Percentiles rank a stretch among this genome's conserved stretches.
These are phyloP conservation scores for Tolypocladium ophioglossoides DNA, from an alignment of 2,329 filamentous ascomycete genomes.

Conservation along the genomic window DNA sequence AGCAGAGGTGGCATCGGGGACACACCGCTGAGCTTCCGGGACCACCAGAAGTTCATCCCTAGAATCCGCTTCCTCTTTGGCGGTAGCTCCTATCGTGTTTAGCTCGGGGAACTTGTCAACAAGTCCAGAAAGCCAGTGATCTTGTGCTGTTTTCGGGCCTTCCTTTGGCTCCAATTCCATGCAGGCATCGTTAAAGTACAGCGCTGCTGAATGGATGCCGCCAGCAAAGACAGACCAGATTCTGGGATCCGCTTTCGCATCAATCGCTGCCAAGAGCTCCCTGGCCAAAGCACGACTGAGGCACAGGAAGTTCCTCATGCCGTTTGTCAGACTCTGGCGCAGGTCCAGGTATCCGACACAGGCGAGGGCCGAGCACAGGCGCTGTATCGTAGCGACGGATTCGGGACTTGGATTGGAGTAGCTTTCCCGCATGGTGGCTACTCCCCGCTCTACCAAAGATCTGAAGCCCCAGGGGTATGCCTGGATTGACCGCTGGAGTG, in stretches of 20 bases:
- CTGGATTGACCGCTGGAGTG: slow-evolving; percentile 27
- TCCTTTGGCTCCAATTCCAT: not conserved
- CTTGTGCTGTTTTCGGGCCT: slow-evolving; percentile 3
- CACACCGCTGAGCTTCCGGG: not conserved
- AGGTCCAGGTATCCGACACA: slow-evolving; percentile 38
- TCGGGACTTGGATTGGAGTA: slow-evolving; percentile 10
- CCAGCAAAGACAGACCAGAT: slow-evolving; percentile 27
- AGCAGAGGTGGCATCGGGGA: not conserved
- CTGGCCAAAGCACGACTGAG: slow-evolving; percentile 23
- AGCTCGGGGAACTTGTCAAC: slow-evolving; percentile 18
- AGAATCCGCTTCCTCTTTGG: not conserved
- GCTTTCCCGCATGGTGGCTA: slow-evolving; percentile 14
- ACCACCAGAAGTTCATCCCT: slow-evolving; percentile 3
- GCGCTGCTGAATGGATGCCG: slow-evolving; percentile 22
- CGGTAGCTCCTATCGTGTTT: slow-evolving; percentile 5
- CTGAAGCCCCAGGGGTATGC: slow-evolving; percentile 24
- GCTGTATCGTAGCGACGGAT: slow-evolving; percentile 17
- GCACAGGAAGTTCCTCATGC: slow-evolving; percentile 29
- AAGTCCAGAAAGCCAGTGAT: slow-evolving; percentile 15
- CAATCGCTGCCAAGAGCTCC: slow-evolving; percentile 25
- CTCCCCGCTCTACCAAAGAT: slow-evolving; percentile 18
- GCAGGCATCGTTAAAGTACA: slow-evolving; percentile 32
- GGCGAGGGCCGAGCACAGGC: slow-evolving; percentile 32
- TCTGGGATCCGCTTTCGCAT: slow-evolving; percentile 17
- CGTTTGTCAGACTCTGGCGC: slow-evolving; percentile 12